Evolutionary conservation across 768 basidiomycete genomes (phyloP).

Genomic region (Tricholoma hemisulphureum): DNA sequence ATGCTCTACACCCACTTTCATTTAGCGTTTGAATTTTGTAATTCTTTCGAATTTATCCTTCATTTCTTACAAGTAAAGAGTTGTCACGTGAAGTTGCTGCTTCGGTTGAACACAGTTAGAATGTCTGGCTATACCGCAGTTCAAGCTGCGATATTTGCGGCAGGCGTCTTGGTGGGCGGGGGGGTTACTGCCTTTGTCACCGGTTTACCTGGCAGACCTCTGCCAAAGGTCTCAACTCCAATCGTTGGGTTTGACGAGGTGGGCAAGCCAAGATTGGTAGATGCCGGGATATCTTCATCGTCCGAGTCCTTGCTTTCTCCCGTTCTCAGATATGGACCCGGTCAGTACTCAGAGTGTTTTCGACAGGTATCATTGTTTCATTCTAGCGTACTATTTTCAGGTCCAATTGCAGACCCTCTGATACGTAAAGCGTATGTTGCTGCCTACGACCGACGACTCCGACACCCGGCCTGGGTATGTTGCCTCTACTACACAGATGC

Average conservation of each 20-base stretch:
- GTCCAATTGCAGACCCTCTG: slow-evolving; percentile 79
- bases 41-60: slow-evolving; percentile 6
- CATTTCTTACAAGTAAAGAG: background rate
- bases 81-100: background rate
- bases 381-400: slow-evolving; percentile 37
- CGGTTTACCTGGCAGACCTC: slow-evolving; percentile 23
- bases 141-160: slow-evolving; percentile 75
- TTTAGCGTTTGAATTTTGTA: slow-evolving; percentile 20
- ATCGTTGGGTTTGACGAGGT: slow-evolving; percentile 46
- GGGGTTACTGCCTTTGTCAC: slow-evolving; percentile 58
- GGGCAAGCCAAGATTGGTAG: slow-evolving; percentile 43
- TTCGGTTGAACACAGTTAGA: background rate
- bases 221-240: slow-evolving; percentile 22
- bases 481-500: background rate
- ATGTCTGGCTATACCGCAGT: slow-evolving; percentile 44
- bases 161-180: slow-evolving; percentile 80
- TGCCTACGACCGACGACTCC: slow-evolving; percentile 84
- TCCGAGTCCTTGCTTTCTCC: slow-evolving; percentile 25
- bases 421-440: slow-evolving; percentile 82
- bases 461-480: slow-evolving; percentile 92
- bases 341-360: slow-evolving; percentile 39
- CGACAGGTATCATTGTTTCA: background rate
- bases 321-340: slow-evolving; percentile 79
- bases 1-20: slow-evolving; percentile 23
- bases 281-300: slow-evolving; percentile 29